Base-by-base conservation (phyloP, 371 early-diverging fungal species). In the Rhizopus microsporus region DNA sequence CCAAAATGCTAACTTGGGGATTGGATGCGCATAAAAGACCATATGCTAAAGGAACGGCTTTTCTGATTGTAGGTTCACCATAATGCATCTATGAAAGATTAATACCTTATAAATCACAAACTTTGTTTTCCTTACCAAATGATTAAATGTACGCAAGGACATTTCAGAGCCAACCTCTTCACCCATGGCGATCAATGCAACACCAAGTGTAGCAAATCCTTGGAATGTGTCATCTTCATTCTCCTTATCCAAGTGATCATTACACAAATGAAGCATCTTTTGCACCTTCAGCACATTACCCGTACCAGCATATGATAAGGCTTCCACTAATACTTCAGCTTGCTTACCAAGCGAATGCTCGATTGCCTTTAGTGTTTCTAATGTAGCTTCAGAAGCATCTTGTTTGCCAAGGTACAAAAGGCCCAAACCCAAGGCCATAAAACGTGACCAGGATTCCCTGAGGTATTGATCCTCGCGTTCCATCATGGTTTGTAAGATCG, bases 231-330 rank as follows among this genome's bases (percentile, higher is more conserved):
- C 88, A 51, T 90, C 89, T 33, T 89, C 93, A 57, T 91, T 91
- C 55, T 87, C 88, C 34, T 87, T 74, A 58, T 95, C 94, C 53
- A 95, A 75, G 65, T 97, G 98, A 72, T 97, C 96, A 50, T 91
- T 92, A 82, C 96, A 96, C 57, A 86, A 68, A 67, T 94, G 96
- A 44, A 98, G 86, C 95, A 98, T 92, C 65, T 91, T 87, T 72
- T 98, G 98, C 8, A 98, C 84, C 75, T 93, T 95, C 51, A 97
- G 81, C 7, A 98, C 98, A 71, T 98, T 96, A 34, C 99, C 99
- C 9, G 96, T 65, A 77, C 97, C 98, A 33, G 96, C 92, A 69
- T 91, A 96, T 6, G 98, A 89, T 63, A 92, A 87, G 38, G 87
- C 87, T 71, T 95, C 93, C 40, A 95, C 92, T 63, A 98, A 70